These are phyloP conservation scores for Zymoseptoria tritici DNA, from an alignment of 2,329 filamentous ascomycete species.

Conservation along the genomic window DNA sequence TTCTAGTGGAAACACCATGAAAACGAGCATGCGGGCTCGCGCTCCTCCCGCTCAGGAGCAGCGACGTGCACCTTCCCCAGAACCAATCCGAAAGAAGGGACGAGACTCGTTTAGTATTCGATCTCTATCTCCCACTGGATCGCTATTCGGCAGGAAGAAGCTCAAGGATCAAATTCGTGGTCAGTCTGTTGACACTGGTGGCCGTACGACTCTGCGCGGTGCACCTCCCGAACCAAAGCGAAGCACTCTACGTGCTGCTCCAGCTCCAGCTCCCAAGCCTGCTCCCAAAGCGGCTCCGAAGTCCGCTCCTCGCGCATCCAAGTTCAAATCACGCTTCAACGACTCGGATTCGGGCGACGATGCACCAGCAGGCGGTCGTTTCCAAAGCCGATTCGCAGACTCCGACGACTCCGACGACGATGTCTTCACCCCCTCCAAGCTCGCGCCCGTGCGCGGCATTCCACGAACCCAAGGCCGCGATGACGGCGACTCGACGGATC, in stretches of 20 bases:
- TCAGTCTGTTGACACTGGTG: conserved; percentile 16
- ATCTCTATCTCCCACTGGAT: conserved; percentile 60
- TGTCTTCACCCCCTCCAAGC: conserved; percentile 28
- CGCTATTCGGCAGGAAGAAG: conserved; percentile 37
- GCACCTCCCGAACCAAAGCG: conserved; percentile 3
- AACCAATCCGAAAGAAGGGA: conserved; percentile 16
- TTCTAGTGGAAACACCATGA: conserved; percentile 50
- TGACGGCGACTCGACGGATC: conserved; percentile 51
- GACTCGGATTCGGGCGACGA: conserved; percentile 60
- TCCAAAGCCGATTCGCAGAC: conserved; percentile 43
- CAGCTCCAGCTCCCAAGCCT: neutral
- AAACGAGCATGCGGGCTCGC: conserved; percentile 61
- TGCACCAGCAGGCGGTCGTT: conserved; percentile 22
- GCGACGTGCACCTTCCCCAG: conserved; percentile 36
- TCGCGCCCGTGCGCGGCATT: conserved; percentile 53
- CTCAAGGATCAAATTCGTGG: conserved; percentile 23
- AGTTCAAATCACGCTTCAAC: conserved; percentile 52
- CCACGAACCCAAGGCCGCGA: conserved; percentile 48
- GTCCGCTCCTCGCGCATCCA: conserved; percentile 8
- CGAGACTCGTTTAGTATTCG: conserved; percentile 51
- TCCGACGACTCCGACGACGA: conserved; percentile 49
- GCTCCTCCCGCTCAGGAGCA: conserved; percentile 28
- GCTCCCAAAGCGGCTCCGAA: conserved; percentile 6
- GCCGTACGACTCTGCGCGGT: conserved; percentile 18
- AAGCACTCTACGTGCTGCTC: neutral